Percentiles rank a stretch among this genome's conserved stretches.
phyloP scores from a whole-genome alignment of 495 filamentous ascomycete genomes.

The Extremus antarcticus region DNA sequence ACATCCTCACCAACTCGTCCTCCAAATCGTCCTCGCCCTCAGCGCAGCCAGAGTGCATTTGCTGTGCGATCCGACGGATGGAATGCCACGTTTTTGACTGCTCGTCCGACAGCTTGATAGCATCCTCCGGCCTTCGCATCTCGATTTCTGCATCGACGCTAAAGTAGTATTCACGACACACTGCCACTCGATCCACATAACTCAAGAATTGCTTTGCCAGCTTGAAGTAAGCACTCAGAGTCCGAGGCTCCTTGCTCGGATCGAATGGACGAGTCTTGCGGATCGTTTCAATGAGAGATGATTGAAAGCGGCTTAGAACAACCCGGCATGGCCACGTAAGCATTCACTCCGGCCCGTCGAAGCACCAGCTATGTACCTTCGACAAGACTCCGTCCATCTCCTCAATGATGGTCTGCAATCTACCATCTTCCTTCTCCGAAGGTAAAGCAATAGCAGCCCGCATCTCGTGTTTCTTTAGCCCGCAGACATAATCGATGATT shows the following conservation, averaged over 20 bases:
- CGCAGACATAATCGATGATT: not conserved
- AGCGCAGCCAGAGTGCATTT: too few species aligned
- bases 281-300: not conserved
- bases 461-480: not conserved
- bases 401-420: not conserved
- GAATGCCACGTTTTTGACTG: not conserved
- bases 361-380: not conserved
- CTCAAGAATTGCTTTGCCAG: not conserved
- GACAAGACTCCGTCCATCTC: not conserved
- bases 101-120: not conserved
- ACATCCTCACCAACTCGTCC: not conserved
- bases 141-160: not conserved
- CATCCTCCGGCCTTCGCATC: not conserved
- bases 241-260: not conserved
- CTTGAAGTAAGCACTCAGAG: not conserved
- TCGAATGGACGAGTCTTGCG: conserved; percentile 1
- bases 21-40: not conserved
- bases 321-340: conserved; percentile 4
- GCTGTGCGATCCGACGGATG: not conserved
- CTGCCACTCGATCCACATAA: not conserved
- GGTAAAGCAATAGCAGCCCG: not conserved
- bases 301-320: conserved; percentile 2
- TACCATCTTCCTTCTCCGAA: not conserved
- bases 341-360: conserved; percentile 3
- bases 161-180: not conserved